Evolutionary conservation across 176 grass and related monocot genomes (phyloP).

Genomic region (Rhynchospora tenuis): DNA sequence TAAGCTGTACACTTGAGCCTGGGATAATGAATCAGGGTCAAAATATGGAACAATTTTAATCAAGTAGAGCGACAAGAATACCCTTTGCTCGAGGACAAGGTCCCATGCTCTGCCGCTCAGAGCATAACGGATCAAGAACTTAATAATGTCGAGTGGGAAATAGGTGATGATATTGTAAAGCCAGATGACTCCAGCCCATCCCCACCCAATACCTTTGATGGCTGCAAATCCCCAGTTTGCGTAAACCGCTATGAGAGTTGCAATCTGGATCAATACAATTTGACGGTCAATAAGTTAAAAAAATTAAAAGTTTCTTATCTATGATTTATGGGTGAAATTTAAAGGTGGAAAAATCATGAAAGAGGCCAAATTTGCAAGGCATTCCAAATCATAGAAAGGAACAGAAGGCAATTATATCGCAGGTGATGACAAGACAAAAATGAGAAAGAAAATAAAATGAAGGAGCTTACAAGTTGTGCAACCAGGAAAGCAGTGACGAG

Average conservation of each 20-base stretch:
- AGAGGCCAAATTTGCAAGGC: not conserved
- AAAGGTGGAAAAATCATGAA: slow-evolving; percentile 1
- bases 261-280: slow-evolving; percentile 43
- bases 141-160: slow-evolving; percentile 78
- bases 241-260: slow-evolving; percentile 77
- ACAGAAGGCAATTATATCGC: not conserved
- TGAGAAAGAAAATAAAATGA: not conserved
- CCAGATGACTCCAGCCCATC: slow-evolving; percentile 87
- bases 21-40: not conserved
- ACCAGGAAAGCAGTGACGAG: slow-evolving; percentile 73
- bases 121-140: slow-evolving; percentile 77
- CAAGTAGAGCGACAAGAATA: slow-evolving; percentile 24
- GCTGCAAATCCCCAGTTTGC: slow-evolving; percentile 63
- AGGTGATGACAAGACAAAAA: not conserved
- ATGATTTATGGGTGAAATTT: not conserved
- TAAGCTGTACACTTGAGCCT: not conserved
- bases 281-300: not conserved
- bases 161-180: slow-evolving; percentile 81
- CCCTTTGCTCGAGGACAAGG: slow-evolving; percentile 79
- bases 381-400: not conserved
- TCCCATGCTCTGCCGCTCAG: slow-evolving; percentile 78
- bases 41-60: not conserved
- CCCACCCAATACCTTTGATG: slow-evolving; percentile 92
- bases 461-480: slow-evolving; percentile 56
- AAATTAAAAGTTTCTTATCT: not conserved